Base-by-base conservation (phyloP, 331 rosid species). In the Phaseolus coccineus region DNA sequence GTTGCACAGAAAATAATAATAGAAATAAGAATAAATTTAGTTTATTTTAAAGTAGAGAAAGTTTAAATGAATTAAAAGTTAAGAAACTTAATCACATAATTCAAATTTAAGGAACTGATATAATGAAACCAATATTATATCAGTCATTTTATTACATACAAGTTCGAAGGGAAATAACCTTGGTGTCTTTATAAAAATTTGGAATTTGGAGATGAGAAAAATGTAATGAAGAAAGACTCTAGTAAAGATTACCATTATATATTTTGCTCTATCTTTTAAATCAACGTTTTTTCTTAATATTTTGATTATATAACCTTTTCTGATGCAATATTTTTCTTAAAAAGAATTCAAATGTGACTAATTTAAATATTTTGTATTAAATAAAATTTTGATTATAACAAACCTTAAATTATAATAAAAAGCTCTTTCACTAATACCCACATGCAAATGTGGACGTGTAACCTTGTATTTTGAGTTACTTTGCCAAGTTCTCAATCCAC, bases 381-480 rank as follows among this genome's bases (percentile, higher is more conserved):
- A 9, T 8, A 40, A 40, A 40, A 40, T 40, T 8, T 40, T 40
- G 46, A 40, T 37, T 33, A 33, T 33, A 33, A 3, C 4, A 33
- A 33, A 33, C 35, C 2, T 33, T 40, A 40, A 40, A 40, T 40
- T 40, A 40, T 40, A 40, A 40, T 40, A 40, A 10, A 14, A 44
- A 52, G 4, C 58, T 4, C 27, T n/a, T 52, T 6, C 27, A 22
- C 13, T 22, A 1, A 22, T 22, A 22, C 10, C 28, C 25, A 55
- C 44, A 31, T 44, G 64, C 71, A 44, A 55, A 37, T 22, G 24
- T 37, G 52, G 74, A 66, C 35, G 76, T 66, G 84, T 30, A 74
- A 66, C 71, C 63, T 73, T 37, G 61, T 31, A 55, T 44, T 75
- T 46, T 46, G 69, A 33, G 75, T 44, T 35, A 47, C 84, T 80